Base-by-base conservation (phyloP, 768 basidiomycete species). In the Nevesoporus exiguus region DNA sequence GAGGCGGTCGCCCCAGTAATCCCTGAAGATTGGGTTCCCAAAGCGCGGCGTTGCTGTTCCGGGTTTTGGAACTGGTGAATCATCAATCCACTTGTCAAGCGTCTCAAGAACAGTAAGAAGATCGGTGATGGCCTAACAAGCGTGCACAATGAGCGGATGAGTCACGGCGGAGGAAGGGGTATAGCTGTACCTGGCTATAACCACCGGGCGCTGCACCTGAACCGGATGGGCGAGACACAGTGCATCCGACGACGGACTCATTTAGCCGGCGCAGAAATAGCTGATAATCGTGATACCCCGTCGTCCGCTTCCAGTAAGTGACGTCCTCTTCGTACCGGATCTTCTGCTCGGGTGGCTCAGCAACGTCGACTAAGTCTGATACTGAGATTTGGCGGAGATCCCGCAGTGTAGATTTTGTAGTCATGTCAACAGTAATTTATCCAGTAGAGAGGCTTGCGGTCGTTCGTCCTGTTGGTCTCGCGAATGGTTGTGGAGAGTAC, bases 21-120 rank as follows among this genome's bases (percentile, higher is more conserved):
- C 80, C 50, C 94, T 77, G 63, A 98, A 98, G 0, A 91, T 86
- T 17, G 94, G 80, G 70, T 98, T 97, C 1, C 96, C 96, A 66
- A 89, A 99, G 10, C 93, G 79, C 61, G 97, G 95, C 6, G 88
- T 49, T 9, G 61, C 40, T n/a, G 51, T 37, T 9, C 64, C 65
- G 81, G 8, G 85, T 81, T 36, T 80, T 66, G 7, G 77, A 0
- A 86, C 83, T 2, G 94, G 94, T 9, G 94, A 88, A 25, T 86
- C 84, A 34, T 88, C 83, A 24, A 94, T 83, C 91, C 92, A 93
- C 2, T 58, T 57, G 58, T 85, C 82, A 39, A 97, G 71, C 11
- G 76, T 74, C 54, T 87, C 80, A 17, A 99, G 73, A 56, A 95
- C 71, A 5, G 61, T 62, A 1, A 93, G 59, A 13, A 79, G 69